These are phyloP conservation scores for Ogataea parapolymorpha DNA, from an alignment of 805 yeast genomes.

Conservation along the genomic window DNA sequence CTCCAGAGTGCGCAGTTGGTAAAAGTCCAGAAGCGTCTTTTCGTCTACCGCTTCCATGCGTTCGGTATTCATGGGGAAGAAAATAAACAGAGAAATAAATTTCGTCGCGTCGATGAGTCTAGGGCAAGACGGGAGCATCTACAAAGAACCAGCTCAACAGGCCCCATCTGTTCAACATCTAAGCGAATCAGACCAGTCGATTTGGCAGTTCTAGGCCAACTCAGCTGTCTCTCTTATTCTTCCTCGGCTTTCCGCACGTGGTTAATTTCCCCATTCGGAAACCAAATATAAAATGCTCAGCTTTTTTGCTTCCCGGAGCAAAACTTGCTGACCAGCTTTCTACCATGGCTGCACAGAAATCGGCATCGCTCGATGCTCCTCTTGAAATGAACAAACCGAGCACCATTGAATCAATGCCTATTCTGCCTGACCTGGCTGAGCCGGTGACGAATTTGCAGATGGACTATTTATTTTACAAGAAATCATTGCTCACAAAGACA, in stretches of 20 bases:
- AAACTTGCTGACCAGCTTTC: neutral
- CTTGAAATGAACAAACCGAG: slow-evolving; percentile 50
- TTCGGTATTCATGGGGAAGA: slow-evolving; percentile 5
- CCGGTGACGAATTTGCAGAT: slow-evolving; percentile 63
- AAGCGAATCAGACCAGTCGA: neutral
- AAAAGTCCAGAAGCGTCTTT: slow-evolving; percentile 30
- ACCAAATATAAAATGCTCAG: neutral
- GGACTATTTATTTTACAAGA: slow-evolving; percentile 51
- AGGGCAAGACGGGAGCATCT: neutral
- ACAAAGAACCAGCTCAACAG: too few species aligned
- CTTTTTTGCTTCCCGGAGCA: neutral
- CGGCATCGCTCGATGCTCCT: slow-evolving; percentile 52
- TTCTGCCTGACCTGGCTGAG: slow-evolving; percentile 56
- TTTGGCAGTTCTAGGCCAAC: too few species aligned
- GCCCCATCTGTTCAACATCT: too few species aligned
- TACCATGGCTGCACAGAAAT: slow-evolving; percentile 38
- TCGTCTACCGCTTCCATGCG: slow-evolving; percentile 13
- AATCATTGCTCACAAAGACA: slow-evolving; percentile 42
- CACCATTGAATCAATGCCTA: slow-evolving; percentile 44
- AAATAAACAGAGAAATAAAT: slow-evolving; percentile 6
- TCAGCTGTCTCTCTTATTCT: neutral
- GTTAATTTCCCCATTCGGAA: slow-evolving; percentile 14
- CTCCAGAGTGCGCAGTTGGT: slow-evolving; percentile 41
- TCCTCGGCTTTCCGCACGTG: slow-evolving; percentile 15
- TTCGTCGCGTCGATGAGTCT: slow-evolving; percentile 8